These are phyloP conservation scores for Penicillium sp. DNA, from an alignment of 2,329 filamentous ascomycete genomes.

Conservation along the genomic window DNA sequence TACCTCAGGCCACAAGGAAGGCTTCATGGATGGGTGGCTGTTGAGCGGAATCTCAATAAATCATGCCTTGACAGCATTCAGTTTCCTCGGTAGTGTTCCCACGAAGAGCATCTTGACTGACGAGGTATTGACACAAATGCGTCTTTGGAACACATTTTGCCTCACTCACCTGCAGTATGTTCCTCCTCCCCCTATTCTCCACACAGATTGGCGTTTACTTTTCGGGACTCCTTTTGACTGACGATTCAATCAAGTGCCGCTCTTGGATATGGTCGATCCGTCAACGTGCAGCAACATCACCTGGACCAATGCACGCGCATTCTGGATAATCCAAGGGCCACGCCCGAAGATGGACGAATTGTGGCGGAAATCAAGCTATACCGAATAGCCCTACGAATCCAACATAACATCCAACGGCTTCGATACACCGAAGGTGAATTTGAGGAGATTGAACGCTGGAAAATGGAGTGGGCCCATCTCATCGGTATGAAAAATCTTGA, in stretches of 20 bases:
- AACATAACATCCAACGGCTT: constrained; percentile 22
- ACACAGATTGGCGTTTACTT: no score
- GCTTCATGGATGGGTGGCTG: constrained; percentile 32
- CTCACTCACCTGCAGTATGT: constrained; percentile 31
- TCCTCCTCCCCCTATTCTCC: no score
- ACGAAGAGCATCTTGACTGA: constrained; percentile 22
- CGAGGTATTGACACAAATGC: constrained; percentile 27
- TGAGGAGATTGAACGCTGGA: constrained; percentile 32
- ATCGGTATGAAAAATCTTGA: constrained; percentile 18
- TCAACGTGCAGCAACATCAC: constrained; percentile 26
- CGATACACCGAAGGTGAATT: constrained; percentile 24
- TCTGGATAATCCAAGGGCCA: constrained; percentile 26
- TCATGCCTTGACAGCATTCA: constrained; percentile 24
- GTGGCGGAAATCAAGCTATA: constrained; percentile 32
- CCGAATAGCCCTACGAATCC: constrained; percentile 24
- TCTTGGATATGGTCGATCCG: constrained; percentile 27
- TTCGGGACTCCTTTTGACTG: not conserved
- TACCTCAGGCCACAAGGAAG: constrained; percentile 28
- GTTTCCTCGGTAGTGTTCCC: constrained; percentile 13
- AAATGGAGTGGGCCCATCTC: constrained; percentile 30
- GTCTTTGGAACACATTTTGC: constrained; percentile 32
- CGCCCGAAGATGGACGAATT: constrained; percentile 25
- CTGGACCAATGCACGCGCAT: constrained; percentile 28
- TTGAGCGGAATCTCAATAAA: constrained; percentile 34
- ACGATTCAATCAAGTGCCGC: constrained; percentile 20